Evolutionary conservation across 257 asterid genomes (phyloP), one percentile per base, ranked within the genome.

Genomic region (Gentiana dahurica): DNA sequence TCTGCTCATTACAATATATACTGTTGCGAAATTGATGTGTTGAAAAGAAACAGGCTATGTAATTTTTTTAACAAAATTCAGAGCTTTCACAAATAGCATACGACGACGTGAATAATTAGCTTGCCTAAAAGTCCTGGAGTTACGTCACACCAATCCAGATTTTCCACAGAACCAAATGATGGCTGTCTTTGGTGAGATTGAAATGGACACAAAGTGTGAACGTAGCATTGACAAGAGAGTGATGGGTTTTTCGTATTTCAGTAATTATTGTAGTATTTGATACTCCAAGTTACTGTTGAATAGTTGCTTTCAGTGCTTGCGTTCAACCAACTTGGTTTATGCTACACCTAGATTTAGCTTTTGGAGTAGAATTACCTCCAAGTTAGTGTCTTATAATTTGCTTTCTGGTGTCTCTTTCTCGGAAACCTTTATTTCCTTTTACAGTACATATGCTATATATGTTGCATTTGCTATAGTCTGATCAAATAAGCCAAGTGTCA

Each of bases 301-400:
- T 57, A 53, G 89, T 78, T 87, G 62, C 62, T 77, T 61, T 84
- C 87, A 53, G 53, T 39, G 71, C 77, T 60, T 49, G 65, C 86
- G 78, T 72, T 80, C 94, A 64, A 46, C 60, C 61, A 71, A 73
- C 64, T 76, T 79, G 75, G 75, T 74, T 75, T 61, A 59, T 65
- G 62, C 65, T 34, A 63, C 53, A 61, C 66, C 62, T 57, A 49
- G 67, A 61, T 51, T 59, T 10, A 41, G 46, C n/a, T 35, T 8
- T 7, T 34, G 47, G 35, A 36, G 51, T 45, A 69, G 45, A 47
- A 45, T 5, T 41, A 5, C 10, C 72, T 48, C 54, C 43, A 37
- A 39, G 74, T 71, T 75, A 8, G 51, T 73, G 58, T 77, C 71
- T 57, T 55, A 46, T 34, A 54, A 68, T 68, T 69, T 75, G 65